These are phyloP conservation scores for Grammothele lineata DNA, from an alignment of 768 basidiomycete species.

Conservation along the genomic window DNA sequence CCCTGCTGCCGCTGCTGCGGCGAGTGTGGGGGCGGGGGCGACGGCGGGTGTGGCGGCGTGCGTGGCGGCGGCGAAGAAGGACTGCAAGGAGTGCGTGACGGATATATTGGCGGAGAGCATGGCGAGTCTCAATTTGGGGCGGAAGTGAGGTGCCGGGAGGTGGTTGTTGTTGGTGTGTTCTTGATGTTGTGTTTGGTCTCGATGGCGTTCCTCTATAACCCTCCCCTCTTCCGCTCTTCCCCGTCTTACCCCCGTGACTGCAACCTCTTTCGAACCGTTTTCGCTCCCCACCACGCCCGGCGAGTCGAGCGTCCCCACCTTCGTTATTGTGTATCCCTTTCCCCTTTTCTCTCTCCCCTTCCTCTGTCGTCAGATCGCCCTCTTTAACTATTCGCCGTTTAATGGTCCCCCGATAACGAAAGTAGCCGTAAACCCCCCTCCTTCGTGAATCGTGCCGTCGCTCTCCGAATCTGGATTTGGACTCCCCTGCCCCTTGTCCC, in stretches of 20 bases:
- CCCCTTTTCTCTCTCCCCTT: background rate
- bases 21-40: too few species aligned
- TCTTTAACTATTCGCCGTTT: slow-evolving; percentile 2
- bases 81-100: slow-evolving; percentile 19
- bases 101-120: slow-evolving; percentile 64
- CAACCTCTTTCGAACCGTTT: background rate
- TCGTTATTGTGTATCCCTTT: slow-evolving; percentile 13
- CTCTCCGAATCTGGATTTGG: background rate
- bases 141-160: slow-evolving; percentile 33
- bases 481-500: background rate
- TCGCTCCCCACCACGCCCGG: background rate
- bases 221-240: too few species aligned
- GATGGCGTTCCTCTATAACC: too few species aligned
- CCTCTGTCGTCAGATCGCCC: background rate
- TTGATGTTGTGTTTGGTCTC: too few species aligned
- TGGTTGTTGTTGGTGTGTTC: too few species aligned
- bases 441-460: too few species aligned
- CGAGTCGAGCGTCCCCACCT: slow-evolving; percentile 1
- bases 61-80: slow-evolving; percentile 1
- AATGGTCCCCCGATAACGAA: background rate
- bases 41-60: too few species aligned
- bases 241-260: background rate
- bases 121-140: slow-evolving; percentile 57
- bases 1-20: background rate
- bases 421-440: background rate